phyloP scores from a whole-genome alignment of 768 basidiomycete genomes.

The Kwoniella heveanensis region DNA sequence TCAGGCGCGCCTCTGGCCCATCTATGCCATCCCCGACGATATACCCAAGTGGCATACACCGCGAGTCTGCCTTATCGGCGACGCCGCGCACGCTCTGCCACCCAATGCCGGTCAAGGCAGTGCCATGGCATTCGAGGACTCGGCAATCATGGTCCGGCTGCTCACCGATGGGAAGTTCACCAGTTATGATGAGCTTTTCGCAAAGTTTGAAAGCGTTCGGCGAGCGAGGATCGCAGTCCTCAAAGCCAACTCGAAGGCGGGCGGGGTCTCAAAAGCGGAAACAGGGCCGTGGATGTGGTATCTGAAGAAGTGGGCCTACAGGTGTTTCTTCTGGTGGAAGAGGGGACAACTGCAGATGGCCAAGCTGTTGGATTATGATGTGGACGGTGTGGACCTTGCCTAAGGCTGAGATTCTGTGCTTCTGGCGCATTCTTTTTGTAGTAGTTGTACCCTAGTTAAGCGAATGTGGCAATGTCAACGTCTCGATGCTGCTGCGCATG shows the following conservation, averaged over 20 bases:
- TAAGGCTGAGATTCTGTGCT: background rate
- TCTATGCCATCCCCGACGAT: slow-evolving; percentile 12
- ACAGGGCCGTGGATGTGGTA: slow-evolving; percentile 40
- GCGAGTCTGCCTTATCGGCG: slow-evolving; percentile 32
- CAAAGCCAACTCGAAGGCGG: slow-evolving; percentile 9
- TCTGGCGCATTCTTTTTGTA: too few species aligned
- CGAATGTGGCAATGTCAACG: background rate
- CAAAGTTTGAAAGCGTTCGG: slow-evolving; percentile 32
- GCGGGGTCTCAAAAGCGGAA: slow-evolving; percentile 10
- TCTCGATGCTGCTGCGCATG: background rate
- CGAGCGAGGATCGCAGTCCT: slow-evolving; percentile 28
- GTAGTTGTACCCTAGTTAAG: too few species aligned
- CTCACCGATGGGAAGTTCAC: slow-evolving; percentile 11
- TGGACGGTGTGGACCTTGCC: slow-evolving; percentile 17
- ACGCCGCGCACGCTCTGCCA: slow-evolving; percentile 42
- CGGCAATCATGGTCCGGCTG: slow-evolving; percentile 28
- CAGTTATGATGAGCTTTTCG: slow-evolving; percentile 25
- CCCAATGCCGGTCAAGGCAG: slow-evolving; percentile 35
- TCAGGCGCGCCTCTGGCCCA: slow-evolving; percentile 19
- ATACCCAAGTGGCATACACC: slow-evolving; percentile 19
- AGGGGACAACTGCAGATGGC: slow-evolving; percentile 7
- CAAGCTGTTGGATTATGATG: slow-evolving; percentile 18
- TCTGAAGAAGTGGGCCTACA: slow-evolving; percentile 41
- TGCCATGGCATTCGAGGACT: slow-evolving; percentile 43
- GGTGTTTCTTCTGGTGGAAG: slow-evolving; percentile 40